Conservation (phyloP, 805 yeast genomes). For the Hanseniaspora lachancei region DNA sequence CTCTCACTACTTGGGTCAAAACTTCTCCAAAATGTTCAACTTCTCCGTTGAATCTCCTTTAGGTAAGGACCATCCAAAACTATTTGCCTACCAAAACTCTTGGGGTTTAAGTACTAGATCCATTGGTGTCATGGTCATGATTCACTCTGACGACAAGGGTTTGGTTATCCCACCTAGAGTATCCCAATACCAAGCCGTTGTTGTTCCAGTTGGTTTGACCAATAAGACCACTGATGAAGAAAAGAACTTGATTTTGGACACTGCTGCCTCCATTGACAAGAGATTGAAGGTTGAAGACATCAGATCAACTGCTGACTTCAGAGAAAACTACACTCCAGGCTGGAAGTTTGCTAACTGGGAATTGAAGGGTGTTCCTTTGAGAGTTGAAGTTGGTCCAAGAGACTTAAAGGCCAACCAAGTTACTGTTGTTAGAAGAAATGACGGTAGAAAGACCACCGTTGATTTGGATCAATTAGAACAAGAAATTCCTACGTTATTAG, state of each 20-base stretch:
- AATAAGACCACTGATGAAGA: constrained; percentile 69
- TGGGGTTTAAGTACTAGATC: constrained; percentile 99
- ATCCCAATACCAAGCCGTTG: constrained; percentile 80
- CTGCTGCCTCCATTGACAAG: constrained; percentile 57
- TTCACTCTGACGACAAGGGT: constrained; percentile 97
- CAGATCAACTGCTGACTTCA: constrained; percentile 72
- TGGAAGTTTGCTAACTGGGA: constrained; percentile 98
- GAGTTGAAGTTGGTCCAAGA: constrained; percentile 93
- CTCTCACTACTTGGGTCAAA: constrained; percentile 93
- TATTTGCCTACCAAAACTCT: constrained; percentile 88
- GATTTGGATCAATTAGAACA: constrained; percentile 45
- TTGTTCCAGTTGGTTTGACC: constrained; percentile 91
- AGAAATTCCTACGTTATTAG: constrained; percentile 62
- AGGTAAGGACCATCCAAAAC: constrained; percentile 73
- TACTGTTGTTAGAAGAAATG: constrained; percentile 86
- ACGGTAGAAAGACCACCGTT: constrained; percentile 59
- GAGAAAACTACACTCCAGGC: constrained; percentile 93
- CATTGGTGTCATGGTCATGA: constrained; percentile 98
- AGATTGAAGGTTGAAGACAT: constrained; percentile 48
- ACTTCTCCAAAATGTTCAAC: constrained; percentile 97
- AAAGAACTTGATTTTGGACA: constrained; percentile 52
- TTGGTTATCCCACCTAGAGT: constrained; percentile 95
- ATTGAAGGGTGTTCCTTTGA: constrained; percentile 86
- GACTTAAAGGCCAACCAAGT: constrained; percentile 72
- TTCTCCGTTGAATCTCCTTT: constrained; percentile 91